Evolutionary conservation across 78 protist genomes (phyloP).

Genomic region (Creolimax fragrantissima): DNA sequence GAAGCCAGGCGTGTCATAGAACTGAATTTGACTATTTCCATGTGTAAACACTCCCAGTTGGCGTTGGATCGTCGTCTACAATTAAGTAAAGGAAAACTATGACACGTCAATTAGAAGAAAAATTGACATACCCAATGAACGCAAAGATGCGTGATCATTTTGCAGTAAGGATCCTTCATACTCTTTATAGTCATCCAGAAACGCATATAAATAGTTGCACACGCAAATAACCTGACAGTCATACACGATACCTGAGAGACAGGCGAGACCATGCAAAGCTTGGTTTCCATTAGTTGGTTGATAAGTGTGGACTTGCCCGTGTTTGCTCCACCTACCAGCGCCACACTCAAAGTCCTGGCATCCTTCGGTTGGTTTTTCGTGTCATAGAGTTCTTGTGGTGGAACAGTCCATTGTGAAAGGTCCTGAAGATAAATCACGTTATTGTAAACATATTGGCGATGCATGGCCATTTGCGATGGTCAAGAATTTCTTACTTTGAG

Average conservation of each 20-base stretch:
- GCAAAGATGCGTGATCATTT: no score
- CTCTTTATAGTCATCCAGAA: no score
- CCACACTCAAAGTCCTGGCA: not conserved
- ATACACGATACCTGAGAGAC: not conserved
- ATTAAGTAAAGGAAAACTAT: no score
- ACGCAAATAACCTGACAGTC: not conserved
- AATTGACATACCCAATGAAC: no score
- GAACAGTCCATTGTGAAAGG: not conserved
- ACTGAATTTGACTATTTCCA: not conserved
- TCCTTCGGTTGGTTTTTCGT: not conserved
- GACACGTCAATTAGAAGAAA: no score
- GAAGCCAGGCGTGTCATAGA: not conserved
- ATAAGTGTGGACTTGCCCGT: not conserved
- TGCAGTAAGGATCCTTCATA: no score
- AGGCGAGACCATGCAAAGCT: not conserved
- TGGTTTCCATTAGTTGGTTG: not conserved
- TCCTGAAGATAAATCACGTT: no score
- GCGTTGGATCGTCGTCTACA: no score
- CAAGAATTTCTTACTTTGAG: no score
- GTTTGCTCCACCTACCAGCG: not conserved
- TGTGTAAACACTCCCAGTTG: not conserved
- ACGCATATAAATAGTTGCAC: not conserved
- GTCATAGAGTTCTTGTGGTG: not conserved
- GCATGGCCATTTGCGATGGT: no score
- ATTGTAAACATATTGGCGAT: no score